Base-by-base conservation (phyloP, 1,284 basidiomycete species). In the Leccinum pachyderme region DNA sequence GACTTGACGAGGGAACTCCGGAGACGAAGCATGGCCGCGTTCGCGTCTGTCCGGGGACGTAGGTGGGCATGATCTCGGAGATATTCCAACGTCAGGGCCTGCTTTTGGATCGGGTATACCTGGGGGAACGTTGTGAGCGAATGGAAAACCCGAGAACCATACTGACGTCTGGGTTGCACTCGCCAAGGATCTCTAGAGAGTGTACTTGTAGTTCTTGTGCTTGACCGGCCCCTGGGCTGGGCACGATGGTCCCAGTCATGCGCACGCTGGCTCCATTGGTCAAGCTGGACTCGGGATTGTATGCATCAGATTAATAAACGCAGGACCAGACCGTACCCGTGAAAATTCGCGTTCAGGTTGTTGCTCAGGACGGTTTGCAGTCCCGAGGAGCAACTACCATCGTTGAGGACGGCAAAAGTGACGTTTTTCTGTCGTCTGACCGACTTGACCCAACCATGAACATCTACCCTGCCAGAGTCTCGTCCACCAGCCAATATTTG, bases 71-170 rank as follows among this genome's bases (percentile, higher is more conserved):
- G 79, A 56, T 93, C 89, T 5, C 94, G 81, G 25, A 96, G 77
- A 61, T 91, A 87, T 55, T 92, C 86, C 2, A 80, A 72, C 0
- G 90, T 82, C 15, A 91, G 77, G 22, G 82, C 72, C 71, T 95
- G 87, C 72, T 94, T 95, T 72, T 93, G 93, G 45, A 94, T 91
- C 0, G 93, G 93, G 68, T 95, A 95, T 52, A 73, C 72, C 90
- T 92, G 28, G 2, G 15, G 48, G 49, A 18, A 27, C 2, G 45
- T 22, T 1, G 27, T 64, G 49, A 70, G 56, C 33, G 7, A 50
- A 45, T 12, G 12, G n/a, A 33, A 49, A 25, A 22, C 8, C 46
- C 46, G 31, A 33, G 2, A 18, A 3, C 45, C 15, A 27, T 18
- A 68, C 81, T 58, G 54, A 90, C 89, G 59, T 87, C 85, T 8